Base-by-base conservation (phyloP, 179 eudicot genomes). In the Actinidia chinensis region DNA sequence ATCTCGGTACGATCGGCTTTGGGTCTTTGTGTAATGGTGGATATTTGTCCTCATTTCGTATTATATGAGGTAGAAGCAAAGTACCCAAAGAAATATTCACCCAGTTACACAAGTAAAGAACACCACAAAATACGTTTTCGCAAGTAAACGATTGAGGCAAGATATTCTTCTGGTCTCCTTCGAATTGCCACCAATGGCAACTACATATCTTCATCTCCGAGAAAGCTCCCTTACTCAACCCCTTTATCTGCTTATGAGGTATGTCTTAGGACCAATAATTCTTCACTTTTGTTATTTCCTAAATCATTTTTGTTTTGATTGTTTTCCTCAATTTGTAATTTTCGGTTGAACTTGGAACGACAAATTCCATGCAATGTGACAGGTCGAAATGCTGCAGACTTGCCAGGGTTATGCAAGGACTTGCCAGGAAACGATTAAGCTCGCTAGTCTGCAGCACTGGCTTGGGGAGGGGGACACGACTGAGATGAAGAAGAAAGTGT, bases 321-420 rank as follows among this genome's bases (percentile, higher is more conserved):
- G 40, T 15, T 11, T 65, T 40, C 12, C 22, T 22, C 14, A 8
- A 8, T 44, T 14, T 0, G 25, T 48, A 47, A 8, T 46, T 60
- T 46, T 44, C 6, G 4, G 14, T 23, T 44, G 36, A 4, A 60
- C 70, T 51, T 50, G 11, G n/a, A 10, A 46, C 66, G 8, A 22
- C 42, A 2, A 25, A 61, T 25, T 61, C 25, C 44, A 25, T 46
- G 46, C 71, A 6, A 28, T 66, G 73, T 47, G 18, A 64, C 76
- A 77, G 70, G 14, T 68, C 44, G 79, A 84, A 81, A 90, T 94
- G 97, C 95, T 85, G 11, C 67, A 83, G 76, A 83, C 89, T 43
- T 88, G 87, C n/a, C n/a, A n/a, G n/a, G n/a, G n/a, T n/a, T n/a
- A n/a, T n/a, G n/a, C n/a, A n/a, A n/a, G n/a, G n/a, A n/a, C n/a